phyloP scores from a whole-genome alignment of 768 basidiomycete genomes.

The Lactarius tabidus region DNA sequence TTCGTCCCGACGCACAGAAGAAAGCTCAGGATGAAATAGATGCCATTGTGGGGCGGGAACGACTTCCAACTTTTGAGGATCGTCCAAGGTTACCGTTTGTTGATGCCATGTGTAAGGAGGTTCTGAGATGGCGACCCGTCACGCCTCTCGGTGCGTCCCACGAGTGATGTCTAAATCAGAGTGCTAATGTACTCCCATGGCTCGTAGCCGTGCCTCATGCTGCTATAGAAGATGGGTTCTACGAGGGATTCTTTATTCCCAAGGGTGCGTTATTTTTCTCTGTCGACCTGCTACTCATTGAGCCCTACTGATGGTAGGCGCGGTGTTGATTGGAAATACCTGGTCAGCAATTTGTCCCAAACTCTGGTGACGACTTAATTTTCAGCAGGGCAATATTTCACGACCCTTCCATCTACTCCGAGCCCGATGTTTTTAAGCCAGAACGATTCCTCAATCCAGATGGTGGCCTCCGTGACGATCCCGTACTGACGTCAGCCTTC shows the following conservation, averaged over 20 bases:
- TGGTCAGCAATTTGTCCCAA: conserved; percentile 14
- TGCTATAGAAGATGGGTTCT: conserved; percentile 19
- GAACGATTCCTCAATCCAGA: conserved; percentile 37
- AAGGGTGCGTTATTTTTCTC: neutral
- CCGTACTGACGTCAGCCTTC: conserved; percentile 10
- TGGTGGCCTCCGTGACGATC: conserved; percentile 12
- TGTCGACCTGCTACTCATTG: neutral
- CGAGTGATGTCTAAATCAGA: neutral
- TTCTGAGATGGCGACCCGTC: conserved; percentile 22
- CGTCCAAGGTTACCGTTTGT: conserved; percentile 25
- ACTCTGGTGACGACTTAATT: neutral
- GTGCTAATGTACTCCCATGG: neutral
- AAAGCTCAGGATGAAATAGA: conserved; percentile 24
- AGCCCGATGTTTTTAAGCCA: conserved; percentile 47
- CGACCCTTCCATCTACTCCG: conserved; percentile 45
- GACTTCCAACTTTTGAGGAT: conserved; percentile 27
- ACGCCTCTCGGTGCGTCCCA: conserved; percentile 20
- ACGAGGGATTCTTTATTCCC: conserved; percentile 26
- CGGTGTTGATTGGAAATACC: conserved; percentile 23
- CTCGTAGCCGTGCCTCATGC: conserved; percentile 22
- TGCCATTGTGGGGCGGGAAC: conserved; percentile 21
- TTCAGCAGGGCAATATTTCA: conserved; percentile 35
- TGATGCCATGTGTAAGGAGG: conserved; percentile 26
- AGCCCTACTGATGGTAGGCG: conserved; percentile 7
- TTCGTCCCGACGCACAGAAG: too few species aligned